Evolutionary conservation across 1,139 yeast genomes (phyloP).

Genomic region (Debaryomyces robertsiae): DNA sequence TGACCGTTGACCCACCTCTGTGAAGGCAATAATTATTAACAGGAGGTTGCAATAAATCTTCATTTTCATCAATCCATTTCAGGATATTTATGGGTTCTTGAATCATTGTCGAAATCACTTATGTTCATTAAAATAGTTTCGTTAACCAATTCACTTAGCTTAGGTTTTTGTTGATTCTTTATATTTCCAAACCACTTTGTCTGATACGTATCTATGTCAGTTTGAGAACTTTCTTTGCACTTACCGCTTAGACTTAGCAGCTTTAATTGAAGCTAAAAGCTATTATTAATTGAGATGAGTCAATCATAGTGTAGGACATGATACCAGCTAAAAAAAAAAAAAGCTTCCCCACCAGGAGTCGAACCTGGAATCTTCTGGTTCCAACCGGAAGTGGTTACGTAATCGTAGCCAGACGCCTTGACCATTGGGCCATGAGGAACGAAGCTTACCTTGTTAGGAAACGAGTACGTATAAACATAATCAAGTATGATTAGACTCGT

Average conservation of each 20-base stretch:
- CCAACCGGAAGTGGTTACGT: conserved; percentile 47
- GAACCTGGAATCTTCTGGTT: conserved; percentile 95
- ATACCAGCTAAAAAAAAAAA: conserved; percentile 29
- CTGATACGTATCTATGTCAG: too few relatives aligned
- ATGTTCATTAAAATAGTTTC: not conserved
- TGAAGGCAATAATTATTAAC: conserved; percentile 90
- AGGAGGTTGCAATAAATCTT: conserved; percentile 80
- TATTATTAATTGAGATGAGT: too few relatives aligned
- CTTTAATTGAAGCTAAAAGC: too few relatives aligned
- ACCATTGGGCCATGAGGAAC: conserved; percentile 92
- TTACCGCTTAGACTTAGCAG: too few relatives aligned
- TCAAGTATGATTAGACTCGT: too few relatives aligned
- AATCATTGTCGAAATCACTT: conserved; percentile 45
- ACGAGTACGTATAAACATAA: too few relatives aligned
- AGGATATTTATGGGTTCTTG: conserved; percentile 72
- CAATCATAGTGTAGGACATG: not conserved
- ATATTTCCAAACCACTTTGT: too few relatives aligned
- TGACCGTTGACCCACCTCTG: conserved; percentile 88
- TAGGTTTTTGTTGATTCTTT: too few relatives aligned
- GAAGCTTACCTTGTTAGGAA: conserved; percentile 45
- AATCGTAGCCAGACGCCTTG: conserved; percentile 91
- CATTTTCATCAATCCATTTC: conserved; percentile 80
- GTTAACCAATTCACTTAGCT: too few relatives aligned
- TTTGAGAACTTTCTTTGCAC: too few relatives aligned
- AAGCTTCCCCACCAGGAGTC: conserved; percentile 94